phyloP scores from a whole-genome alignment of 2,329 filamentous ascomycete species.

The Helotiales sp. region DNA sequence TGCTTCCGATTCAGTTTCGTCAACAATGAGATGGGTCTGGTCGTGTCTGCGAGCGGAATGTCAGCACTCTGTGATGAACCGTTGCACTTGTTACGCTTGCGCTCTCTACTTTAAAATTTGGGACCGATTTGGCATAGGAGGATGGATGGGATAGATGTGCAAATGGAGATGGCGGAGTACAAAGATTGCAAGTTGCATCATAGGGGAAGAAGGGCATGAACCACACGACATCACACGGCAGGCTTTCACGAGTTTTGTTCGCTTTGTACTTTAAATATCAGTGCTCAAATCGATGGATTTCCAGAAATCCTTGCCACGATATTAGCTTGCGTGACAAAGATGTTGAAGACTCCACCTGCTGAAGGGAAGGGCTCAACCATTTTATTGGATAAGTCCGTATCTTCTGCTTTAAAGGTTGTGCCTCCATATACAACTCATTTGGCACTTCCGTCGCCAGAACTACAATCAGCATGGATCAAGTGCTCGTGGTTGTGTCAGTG shows the following conservation, averaged over 20 bases:
- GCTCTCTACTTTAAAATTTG: neutral
- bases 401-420: too few relatives aligned
- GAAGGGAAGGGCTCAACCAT: too few relatives aligned
- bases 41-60: neutral
- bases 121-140: neutral
- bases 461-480: too few relatives aligned
- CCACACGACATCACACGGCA: conserved; percentile 13
- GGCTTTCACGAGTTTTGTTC: conserved; percentile 9
- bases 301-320: neutral
- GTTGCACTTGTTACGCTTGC: neutral
- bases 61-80: neutral
- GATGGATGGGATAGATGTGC: conserved; percentile 18
- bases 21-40: neutral
- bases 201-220: neutral
- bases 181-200: conserved; percentile 1
- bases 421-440: too few relatives aligned
- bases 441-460: too few relatives aligned
- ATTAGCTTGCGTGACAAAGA: too few relatives aligned
- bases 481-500: too few relatives aligned
- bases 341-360: too few relatives aligned
- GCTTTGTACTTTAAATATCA: conserved; percentile 4
- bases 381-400: too few relatives aligned
- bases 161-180: neutral
- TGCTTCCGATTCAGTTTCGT: neutral
- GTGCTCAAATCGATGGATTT: neutral